Base-by-base conservation (phyloP, 164 flowering plant species). In the Euptelea pleiosperma region DNA sequence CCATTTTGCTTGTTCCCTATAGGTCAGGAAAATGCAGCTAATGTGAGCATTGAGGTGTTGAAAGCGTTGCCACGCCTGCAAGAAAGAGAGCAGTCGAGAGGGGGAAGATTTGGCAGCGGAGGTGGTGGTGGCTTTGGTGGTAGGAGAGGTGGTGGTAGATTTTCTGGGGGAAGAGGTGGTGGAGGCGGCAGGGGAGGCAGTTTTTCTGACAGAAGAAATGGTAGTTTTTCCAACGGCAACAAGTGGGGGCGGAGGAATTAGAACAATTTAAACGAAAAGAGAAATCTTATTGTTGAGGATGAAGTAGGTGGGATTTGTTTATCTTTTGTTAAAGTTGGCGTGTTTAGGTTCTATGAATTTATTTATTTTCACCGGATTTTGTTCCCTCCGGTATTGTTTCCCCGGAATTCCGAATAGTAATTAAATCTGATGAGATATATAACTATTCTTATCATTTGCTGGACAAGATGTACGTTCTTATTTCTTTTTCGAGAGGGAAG, bases 21-120 rank as follows among this genome's bases (percentile, higher is more conserved):
- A 85, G 97, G 90, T 60, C 87, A 82, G 57, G 75, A 83, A 62
- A 88, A 79, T 78, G 93, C 91, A 3, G 79, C 81, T 48, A 75
- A 75, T 67, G 86, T 86, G 45, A 85, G 77, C 58, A 52, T 91
- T 52, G 83, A 79, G 37, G 90, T 85, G 21, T 46, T 86, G 67
- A 77, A 75, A 64, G 55, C 58, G 34, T 62, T 91, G 73, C 98
- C 98, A 1, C 62, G 14, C 0, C 64, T 91, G 67, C 86, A 86
- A 71, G 87, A 88, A 29, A 78, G 70, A 58, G 90, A 80, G 0
- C 79, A 62, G 39, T 42, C 70, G 18, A 74, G 78, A 55, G 67
- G 76, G 0, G 73, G 86, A 34, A 60, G 97, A 62, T 81, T 77
- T 68, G 89, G 92, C 3, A 60, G 79, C 29, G 73, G 82, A 16